These are phyloP conservation scores for Rhodocollybia butyracea DNA, from an alignment of 768 basidiomycete genomes.

Conservation along the genomic window DNA sequence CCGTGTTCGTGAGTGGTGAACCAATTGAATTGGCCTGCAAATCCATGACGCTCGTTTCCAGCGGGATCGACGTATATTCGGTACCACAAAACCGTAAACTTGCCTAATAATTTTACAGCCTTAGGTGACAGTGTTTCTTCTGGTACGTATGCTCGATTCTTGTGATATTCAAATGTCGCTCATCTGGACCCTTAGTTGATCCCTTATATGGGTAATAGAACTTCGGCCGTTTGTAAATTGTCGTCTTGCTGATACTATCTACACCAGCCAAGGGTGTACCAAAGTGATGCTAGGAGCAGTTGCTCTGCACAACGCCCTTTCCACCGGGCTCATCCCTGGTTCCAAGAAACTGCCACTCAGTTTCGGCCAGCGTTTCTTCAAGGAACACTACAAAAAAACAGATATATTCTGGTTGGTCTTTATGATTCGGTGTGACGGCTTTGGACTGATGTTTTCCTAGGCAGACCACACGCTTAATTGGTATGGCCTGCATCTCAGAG, in stretches of 20 bases:
- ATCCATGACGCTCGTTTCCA: too few species aligned
- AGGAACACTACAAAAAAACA: constrained; percentile 7
- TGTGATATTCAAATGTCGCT: neutral
- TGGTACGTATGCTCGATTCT: neutral
- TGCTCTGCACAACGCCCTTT: constrained; percentile 9
- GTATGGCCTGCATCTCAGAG: neutral
- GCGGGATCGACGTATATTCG: constrained; percentile 12
- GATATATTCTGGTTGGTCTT: constrained; percentile 6
- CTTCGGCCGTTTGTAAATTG: neutral
- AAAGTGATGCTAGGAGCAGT: constrained; percentile 17
- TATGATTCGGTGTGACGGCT: neutral
- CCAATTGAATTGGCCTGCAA: too few species aligned
- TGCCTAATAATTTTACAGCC: constrained; percentile 18
- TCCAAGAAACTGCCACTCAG: constrained; percentile 1
- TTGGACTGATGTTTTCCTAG: neutral
- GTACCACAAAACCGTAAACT: constrained; percentile 10
- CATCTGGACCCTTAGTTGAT: constrained; percentile 6
- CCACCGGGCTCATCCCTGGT: neutral
- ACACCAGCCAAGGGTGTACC: constrained; percentile 14
- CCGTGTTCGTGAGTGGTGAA: too few species aligned
- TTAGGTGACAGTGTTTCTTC: constrained; percentile 13
- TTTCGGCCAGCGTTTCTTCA: constrained; percentile 11
- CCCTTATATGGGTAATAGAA: constrained; percentile 15
- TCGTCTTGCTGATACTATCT: neutral
- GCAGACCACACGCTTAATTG: neutral